Base-by-base conservation (phyloP, 441 rosid species). In the Bruguiera hainesii region DNA sequence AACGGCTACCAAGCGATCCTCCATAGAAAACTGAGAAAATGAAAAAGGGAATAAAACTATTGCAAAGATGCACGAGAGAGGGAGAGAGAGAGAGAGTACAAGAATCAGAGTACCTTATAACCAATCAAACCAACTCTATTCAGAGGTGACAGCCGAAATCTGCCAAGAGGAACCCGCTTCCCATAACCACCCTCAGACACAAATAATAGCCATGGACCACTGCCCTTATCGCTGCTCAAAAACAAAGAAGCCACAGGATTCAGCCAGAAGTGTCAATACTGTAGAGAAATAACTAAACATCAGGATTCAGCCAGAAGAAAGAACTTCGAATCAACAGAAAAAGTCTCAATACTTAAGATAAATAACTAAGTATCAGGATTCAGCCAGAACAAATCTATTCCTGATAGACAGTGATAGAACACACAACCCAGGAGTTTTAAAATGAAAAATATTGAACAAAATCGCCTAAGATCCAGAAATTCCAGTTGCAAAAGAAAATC, bases 131-230 rank as follows among this genome's bases (percentile, higher is more conserved):
- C 99, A 72, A 87, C 89, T 83, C 94, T 87, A 65, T 87, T 88
- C 78, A 89, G 71, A 64, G 84, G 85, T 1, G 77, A 79, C 16
- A 60, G 76, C 25, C 84, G 84, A 69, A 91, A 91, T 71, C 96
- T 86, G 66, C 94, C 80, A 67, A 94, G 79, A 7, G 98, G 91
- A 73, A 94, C 99, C 78, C 98, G 90, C 84, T 94, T 94, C 66
- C 99, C 99, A 35, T 81, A 76, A 63, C 99, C 99, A 67, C 82
- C 85, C 84, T 94, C 96, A 61, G 97, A 87, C 69, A 94, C 78
- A 53, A 94, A 89, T 77, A 94, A 72, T 68, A 94, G 72, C 98
- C 99, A 94, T 16, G 98, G 99, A 67, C 97, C 99, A 51, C 67
- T 69, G 26, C 77, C 76, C 78, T 83, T 87, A 33, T 42, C 70